Conservation (phyloP, 352 stramenopile genomes). For the Blastocystis sp. region DNA sequence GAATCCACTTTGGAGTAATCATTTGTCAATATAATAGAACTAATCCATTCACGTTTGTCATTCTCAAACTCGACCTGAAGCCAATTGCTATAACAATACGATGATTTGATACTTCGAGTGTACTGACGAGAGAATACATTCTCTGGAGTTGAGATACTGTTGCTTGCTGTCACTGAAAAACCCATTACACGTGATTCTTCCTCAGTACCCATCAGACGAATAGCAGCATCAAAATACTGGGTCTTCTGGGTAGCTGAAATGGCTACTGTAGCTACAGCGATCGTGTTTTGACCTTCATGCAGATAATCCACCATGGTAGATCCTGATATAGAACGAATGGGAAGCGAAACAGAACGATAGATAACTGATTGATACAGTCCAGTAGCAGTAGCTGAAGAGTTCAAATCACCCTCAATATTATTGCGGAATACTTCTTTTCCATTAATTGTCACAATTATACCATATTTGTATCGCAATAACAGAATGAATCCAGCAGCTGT, state of each 20-base stretch:
- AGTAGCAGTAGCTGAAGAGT: neutral
- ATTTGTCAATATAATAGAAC: neutral
- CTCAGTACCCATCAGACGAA: neutral
- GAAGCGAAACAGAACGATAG: neutral
- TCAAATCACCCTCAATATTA: neutral
- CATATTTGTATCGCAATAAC: neutral
- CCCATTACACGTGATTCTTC: slow-evolving; percentile 1
- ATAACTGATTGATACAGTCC: neutral
- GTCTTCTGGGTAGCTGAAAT: neutral
- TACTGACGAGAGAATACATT: neutral
- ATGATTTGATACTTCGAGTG: neutral
- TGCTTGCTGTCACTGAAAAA: neutral
- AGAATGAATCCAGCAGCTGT: neutral
- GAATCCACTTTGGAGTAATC: neutral
- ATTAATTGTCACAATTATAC: neutral
- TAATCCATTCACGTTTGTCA: slow-evolving; percentile 10
- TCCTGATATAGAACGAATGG: neutral
- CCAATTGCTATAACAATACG: neutral
- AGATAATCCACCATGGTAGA: neutral
- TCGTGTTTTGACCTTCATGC: neutral
- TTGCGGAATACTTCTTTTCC: neutral
- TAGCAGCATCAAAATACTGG: neutral
- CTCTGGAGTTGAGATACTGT: neutral
- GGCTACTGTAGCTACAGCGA: slow-evolving; percentile 20
- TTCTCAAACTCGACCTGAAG: neutral